Evolutionary conservation across 768 basidiomycete genomes (phyloP).

Genomic region (Phanerodontia chrysosporium): DNA sequence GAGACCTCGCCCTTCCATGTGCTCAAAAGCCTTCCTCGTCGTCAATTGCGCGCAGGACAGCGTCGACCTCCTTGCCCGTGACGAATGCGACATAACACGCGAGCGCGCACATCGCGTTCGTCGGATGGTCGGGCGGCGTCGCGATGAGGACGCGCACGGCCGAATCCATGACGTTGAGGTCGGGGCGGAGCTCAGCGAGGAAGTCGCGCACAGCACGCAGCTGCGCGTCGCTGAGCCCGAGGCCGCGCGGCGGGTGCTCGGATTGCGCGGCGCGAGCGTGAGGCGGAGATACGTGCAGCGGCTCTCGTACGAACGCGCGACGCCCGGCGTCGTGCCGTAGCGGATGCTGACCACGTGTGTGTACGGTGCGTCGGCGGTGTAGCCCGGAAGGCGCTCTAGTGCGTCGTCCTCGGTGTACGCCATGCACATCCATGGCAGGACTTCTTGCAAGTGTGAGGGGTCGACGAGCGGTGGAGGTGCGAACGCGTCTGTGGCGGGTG

Average conservation of each 20-base stretch:
- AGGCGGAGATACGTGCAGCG: conserved; percentile 17
- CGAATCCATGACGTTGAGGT: conserved; percentile 9
- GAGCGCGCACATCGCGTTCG: conserved; percentile 27
- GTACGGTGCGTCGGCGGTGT: conserved; percentile 14
- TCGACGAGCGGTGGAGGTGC: conserved; percentile 5
- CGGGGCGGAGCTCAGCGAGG: conserved; percentile 36
- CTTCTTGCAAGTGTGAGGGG: conserved; percentile 17
- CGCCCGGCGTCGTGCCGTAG: neutral
- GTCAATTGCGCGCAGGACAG: conserved; percentile 21
- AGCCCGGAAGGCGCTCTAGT: neutral
- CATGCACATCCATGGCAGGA: conserved; percentile 22
- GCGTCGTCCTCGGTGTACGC: conserved; percentile 16
- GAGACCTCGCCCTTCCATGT: conserved; percentile 29
- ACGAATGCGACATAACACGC: conserved; percentile 27
- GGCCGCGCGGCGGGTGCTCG: conserved; percentile 11
- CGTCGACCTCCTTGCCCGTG: conserved; percentile 18
- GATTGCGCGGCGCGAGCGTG: conserved; percentile 14
- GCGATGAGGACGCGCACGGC: conserved; percentile 24
- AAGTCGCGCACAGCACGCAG: conserved; percentile 41
- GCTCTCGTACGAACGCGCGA: neutral
- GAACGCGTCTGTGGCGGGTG: neutral
- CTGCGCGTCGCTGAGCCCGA: conserved; percentile 30
- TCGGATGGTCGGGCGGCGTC: conserved; percentile 24
- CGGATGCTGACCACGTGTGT: conserved; percentile 24
- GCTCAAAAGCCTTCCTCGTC: conserved; percentile 22